A percentile compares a stretch with the other conserved stretches of the same genome.
phyloP scores from a whole-genome alignment of 257 asterid genomes.

The Hygrophila difformis region DNA sequence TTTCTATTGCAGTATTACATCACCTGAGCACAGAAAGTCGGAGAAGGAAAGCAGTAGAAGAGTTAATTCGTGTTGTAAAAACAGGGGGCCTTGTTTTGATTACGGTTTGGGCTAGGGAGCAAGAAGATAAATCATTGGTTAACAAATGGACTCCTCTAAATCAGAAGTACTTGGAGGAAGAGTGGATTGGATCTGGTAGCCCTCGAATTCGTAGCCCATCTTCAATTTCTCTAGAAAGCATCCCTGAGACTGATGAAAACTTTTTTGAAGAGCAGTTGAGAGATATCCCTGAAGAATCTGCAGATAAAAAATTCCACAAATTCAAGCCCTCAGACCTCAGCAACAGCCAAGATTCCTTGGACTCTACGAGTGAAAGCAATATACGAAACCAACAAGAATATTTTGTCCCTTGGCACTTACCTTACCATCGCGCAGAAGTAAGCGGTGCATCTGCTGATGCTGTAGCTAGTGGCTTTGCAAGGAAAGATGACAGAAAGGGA shows the following conservation, averaged over 20 bases:
- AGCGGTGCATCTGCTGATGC: slow-evolving; percentile 97
- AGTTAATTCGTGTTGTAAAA: slow-evolving; percentile 70
- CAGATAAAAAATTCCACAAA: slow-evolving; percentile 21
- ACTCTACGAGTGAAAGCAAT: slow-evolving; percentile 17
- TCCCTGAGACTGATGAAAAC: slow-evolving; percentile 71
- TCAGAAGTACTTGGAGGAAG: slow-evolving; percentile 62
- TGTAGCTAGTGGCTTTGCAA: slow-evolving; percentile 74
- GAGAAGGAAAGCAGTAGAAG: slow-evolving; percentile 84
- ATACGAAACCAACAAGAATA: slow-evolving; percentile 60
- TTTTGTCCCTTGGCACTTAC: slow-evolving; percentile 98
- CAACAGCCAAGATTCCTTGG: slow-evolving; percentile 15
- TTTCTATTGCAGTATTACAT: slow-evolving; percentile 93
- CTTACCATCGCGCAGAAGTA: slow-evolving; percentile 94
- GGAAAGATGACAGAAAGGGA: slow-evolving; percentile 93
- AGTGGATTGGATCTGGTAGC: slow-evolving; percentile 92
- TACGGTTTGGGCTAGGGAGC: slow-evolving; percentile 99
- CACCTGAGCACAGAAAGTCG: slow-evolving; percentile 85
- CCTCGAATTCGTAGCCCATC: slow-evolving; percentile 53
- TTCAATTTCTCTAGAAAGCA: slow-evolving; percentile 46
- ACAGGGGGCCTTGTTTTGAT: slow-evolving; percentile 70
- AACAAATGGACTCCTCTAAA: slow-evolving; percentile 89
- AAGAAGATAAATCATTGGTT: slow-evolving; percentile 66
- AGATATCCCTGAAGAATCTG: slow-evolving; percentile 3
- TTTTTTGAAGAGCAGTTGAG: slow-evolving; percentile 22
- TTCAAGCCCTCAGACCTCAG: slow-evolving; percentile 9